Percentiles rank a stretch among this genome's conserved stretches.
phyloP scores from a whole-genome alignment of 306 rosid species.

The Vigna nakashimae region DNA sequence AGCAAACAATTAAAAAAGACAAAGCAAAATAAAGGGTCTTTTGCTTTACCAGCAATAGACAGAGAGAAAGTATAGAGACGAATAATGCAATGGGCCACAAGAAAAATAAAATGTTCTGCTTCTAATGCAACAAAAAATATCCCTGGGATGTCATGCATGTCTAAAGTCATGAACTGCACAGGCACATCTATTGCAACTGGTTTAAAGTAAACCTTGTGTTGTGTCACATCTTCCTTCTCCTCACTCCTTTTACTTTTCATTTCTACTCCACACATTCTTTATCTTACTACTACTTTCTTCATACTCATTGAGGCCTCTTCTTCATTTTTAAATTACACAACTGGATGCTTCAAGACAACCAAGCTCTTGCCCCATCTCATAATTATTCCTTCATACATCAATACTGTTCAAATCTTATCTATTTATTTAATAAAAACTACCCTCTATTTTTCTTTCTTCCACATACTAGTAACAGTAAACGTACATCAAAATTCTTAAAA shows the following conservation, averaged over 20 bases:
- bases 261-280: constrained; percentile 29
- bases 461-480: neutral
- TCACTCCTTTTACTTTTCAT: constrained; percentile 43
- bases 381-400: constrained; percentile 7
- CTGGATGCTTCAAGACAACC: constrained; percentile 31
- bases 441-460: neutral
- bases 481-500: no score
- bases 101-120: constrained; percentile 57
- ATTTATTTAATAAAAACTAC: neutral
- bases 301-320: neutral
- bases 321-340: constrained; percentile 8
- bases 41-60: constrained; percentile 58
- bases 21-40: constrained; percentile 47
- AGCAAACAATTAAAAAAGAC: constrained; percentile 26
- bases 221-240: constrained; percentile 48
- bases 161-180: constrained; percentile 53
- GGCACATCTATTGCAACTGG: constrained; percentile 55
- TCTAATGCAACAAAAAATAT: constrained; percentile 62
- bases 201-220: constrained; percentile 46
- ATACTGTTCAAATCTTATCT: constrained; percentile 2
- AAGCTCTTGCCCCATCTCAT: constrained; percentile 7
- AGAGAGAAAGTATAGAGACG: constrained; percentile 48
- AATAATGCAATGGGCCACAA: constrained; percentile 60
- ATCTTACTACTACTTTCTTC: constrained; percentile 39
- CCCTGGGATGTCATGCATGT: constrained; percentile 54